Evolutionary conservation across 1,284 basidiomycete species (phyloP).

Genomic region (Singerocomus inundabilis): DNA sequence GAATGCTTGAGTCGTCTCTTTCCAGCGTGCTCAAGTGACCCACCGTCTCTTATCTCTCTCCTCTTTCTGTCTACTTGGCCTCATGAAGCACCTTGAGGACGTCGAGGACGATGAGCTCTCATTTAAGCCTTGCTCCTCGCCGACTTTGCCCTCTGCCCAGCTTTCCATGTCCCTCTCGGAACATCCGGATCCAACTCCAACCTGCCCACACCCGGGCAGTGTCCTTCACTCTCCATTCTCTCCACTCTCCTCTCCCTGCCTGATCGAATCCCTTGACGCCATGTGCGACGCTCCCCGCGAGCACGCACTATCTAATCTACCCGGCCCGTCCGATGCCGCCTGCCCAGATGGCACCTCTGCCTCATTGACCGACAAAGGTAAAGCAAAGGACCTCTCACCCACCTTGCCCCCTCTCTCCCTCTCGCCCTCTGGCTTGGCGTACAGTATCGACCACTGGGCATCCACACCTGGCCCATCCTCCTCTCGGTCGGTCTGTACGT

Average conservation of each 20-base stretch:
- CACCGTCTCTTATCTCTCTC: conserved; percentile 16
- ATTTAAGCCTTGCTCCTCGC: conserved; percentile 19
- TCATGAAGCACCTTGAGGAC: conserved; percentile 45
- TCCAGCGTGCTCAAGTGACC: conserved; percentile 25
- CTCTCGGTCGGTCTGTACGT: conserved; percentile 41
- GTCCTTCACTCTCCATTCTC: conserved; percentile 21
- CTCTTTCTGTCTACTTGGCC: conserved; percentile 18
- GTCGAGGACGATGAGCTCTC: conserved; percentile 34
- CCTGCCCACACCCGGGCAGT: conserved; percentile 32
- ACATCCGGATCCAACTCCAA: conserved; percentile 12
- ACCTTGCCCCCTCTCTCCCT: conserved; percentile 63
- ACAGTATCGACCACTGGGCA: conserved; percentile 44
- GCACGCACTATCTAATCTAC: conserved; percentile 29
- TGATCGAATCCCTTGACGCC: background rate
- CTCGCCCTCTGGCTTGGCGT: conserved; percentile 49
- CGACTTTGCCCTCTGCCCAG: conserved; percentile 14
- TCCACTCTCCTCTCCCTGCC: background rate
- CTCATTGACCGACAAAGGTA: conserved; percentile 47
- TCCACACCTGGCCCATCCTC: conserved; percentile 56
- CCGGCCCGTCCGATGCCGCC: conserved; percentile 17
- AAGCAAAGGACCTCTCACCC: conserved; percentile 57
- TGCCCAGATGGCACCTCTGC: conserved; percentile 15
- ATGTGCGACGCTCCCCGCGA: conserved; percentile 22
- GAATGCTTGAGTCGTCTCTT: conserved; percentile 24
- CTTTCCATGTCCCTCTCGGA: conserved; percentile 15